A percentile compares a stretch with the other conserved stretches of the same genome.
Evolutionary conservation across 208 protist species (phyloP).

Genomic region (Spongospora subterranea): DNA sequence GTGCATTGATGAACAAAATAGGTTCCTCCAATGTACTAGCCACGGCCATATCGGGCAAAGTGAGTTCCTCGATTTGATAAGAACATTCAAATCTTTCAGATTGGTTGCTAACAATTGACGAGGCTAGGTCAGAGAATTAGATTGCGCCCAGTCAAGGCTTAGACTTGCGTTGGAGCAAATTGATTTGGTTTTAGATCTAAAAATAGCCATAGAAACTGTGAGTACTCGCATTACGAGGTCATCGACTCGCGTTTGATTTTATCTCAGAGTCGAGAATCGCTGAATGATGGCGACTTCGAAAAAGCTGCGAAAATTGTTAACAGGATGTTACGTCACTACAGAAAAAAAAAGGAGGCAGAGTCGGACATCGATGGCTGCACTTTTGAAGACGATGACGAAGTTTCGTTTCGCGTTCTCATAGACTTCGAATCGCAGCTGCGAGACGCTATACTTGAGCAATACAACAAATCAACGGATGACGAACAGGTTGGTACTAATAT

Average conservation of each 20-base stretch:
- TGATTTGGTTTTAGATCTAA: conserved; percentile 48
- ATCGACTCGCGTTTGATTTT: not conserved
- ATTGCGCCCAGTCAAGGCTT: conserved; percentile 51
- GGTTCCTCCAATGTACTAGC: not conserved
- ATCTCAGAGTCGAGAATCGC: not conserved
- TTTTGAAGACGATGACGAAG: conserved; percentile 24
- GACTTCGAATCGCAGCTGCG: not conserved
- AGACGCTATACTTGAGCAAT: not conserved
- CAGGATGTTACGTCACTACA: conserved; percentile 21
- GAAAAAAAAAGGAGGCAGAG: not conserved
- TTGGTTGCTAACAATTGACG: too few species aligned
- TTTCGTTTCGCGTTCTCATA: conserved; percentile 16
- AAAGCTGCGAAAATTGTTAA: not conserved
- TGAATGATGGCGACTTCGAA: conserved; percentile 26
- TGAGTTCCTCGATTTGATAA: not conserved
- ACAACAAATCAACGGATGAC: not conserved
- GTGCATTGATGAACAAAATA: not conserved
- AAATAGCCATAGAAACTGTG: conserved; percentile 12
- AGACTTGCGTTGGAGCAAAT: conserved; percentile 18
- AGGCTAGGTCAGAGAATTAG: not conserved
- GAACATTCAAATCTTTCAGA: not conserved
- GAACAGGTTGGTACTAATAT: not conserved
- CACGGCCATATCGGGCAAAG: conserved; percentile 30
- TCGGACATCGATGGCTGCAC: not conserved
- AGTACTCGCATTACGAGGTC: not conserved